These are phyloP conservation scores for Chenopodium berlandieri DNA, from an alignment of 148 eudicot genomes.

Conservation along the genomic window DNA sequence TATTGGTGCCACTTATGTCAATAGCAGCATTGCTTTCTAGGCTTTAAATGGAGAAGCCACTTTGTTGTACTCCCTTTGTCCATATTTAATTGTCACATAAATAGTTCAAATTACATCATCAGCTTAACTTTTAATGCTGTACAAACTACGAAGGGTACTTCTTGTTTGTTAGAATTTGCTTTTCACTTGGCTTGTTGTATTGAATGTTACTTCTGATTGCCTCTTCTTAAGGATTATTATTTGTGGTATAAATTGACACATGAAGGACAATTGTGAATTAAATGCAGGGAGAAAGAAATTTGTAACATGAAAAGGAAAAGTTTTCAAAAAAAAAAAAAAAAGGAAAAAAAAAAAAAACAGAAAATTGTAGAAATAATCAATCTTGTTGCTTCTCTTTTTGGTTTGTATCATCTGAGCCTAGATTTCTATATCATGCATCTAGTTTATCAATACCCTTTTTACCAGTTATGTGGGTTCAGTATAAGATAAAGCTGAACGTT, in stretches of 20 bases:
- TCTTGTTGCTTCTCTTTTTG: not conserved
- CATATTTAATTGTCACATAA: not conserved
- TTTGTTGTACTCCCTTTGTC: not conserved
- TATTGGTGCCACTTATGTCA: not conserved
- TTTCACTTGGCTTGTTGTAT: not conserved
- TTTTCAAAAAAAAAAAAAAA: too few species aligned
- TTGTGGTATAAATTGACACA: not conserved
- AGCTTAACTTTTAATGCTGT: too few species aligned
- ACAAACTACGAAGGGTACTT: not conserved
- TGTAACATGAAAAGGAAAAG: too few species aligned
- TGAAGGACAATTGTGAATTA: not conserved
- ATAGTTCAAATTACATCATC: not conserved
- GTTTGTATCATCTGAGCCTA: not conserved
- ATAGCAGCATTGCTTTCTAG: conserved; percentile 1
- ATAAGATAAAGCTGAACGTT: not conserved
- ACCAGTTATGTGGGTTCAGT: not conserved
- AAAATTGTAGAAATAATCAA: too few species aligned
- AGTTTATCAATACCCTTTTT: not conserved
- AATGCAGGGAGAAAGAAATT: not conserved
- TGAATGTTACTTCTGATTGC: not conserved
- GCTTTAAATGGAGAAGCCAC: not conserved
- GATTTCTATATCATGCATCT: not conserved
- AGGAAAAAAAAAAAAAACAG: too few species aligned
- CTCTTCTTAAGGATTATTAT: not conserved
- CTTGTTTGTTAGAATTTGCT: not conserved